phyloP scores from a whole-genome alignment of 441 rosid genomes.

The Erodium moschatum region DNA sequence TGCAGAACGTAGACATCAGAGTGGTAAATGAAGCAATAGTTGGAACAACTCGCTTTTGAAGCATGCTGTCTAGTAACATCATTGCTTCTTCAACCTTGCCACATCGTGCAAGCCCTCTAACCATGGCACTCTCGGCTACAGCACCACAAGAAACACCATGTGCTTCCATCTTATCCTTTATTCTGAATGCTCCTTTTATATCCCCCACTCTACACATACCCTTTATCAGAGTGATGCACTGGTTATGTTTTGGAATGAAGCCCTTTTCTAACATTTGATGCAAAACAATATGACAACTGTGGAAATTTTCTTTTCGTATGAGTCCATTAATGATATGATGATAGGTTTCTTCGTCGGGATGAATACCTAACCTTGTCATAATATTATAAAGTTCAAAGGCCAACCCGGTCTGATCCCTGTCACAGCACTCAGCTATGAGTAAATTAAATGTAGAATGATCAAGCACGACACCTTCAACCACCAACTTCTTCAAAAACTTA shows the following conservation, averaged over 20 bases:
- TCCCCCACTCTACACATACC: slow-evolving; percentile 59
- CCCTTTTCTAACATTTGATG: slow-evolving; percentile 53
- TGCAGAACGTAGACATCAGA: slow-evolving; percentile 52
- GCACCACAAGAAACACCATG: slow-evolving; percentile 33
- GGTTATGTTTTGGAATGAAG: slow-evolving; percentile 35
- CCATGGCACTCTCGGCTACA: slow-evolving; percentile 77
- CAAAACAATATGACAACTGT: slow-evolving; percentile 45
- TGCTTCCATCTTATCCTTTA: slow-evolving; percentile 63
- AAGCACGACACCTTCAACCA: slow-evolving; percentile 39
- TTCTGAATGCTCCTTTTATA: slow-evolving; percentile 43
- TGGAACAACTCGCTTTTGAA: slow-evolving; percentile 46
- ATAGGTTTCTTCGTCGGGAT: slow-evolving; percentile 37
- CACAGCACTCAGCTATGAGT: slow-evolving; percentile 49
- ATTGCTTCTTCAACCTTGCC: slow-evolving; percentile 73
- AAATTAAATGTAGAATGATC: slow-evolving; percentile 45
- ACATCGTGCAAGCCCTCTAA: slow-evolving; percentile 66
- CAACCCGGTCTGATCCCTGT: slow-evolving; percentile 32
- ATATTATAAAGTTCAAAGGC: slow-evolving; percentile 45
- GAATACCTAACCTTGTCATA: slow-evolving; percentile 40
- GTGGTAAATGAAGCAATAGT: slow-evolving; percentile 68
- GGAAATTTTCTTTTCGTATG: slow-evolving; percentile 39
- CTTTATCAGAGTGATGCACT: slow-evolving; percentile 48
- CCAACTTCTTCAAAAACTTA: slow-evolving; percentile 47
- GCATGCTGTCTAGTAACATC: slow-evolving; percentile 51
- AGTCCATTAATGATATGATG: slow-evolving; percentile 40